phyloP scores from a whole-genome alignment of 768 basidiomycete genomes.

The Chiua virens region DNA sequence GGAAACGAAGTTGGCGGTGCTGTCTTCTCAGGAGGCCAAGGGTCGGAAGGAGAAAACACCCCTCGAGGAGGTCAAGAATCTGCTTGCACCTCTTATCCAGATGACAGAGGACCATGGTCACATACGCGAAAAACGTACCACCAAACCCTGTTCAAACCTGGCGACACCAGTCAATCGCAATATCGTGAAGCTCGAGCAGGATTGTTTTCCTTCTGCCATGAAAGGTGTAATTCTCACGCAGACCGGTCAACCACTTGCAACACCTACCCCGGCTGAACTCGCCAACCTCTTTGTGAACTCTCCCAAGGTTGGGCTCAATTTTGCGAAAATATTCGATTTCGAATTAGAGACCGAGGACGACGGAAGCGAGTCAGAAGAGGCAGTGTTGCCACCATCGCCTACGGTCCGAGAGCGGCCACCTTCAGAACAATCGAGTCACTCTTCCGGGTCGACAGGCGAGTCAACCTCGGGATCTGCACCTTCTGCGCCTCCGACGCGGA shows the following conservation, averaged over 20 bases:
- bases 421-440: constrained; percentile 26
- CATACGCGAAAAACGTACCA: constrained; percentile 17
- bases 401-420: constrained; percentile 43
- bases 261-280: constrained; percentile 67
- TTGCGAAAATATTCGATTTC: constrained; percentile 77
- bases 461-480: constrained; percentile 19
- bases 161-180: constrained; percentile 54
- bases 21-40: constrained; percentile 38
- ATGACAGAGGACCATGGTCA: constrained; percentile 32
- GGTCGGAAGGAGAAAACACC: constrained; percentile 57
- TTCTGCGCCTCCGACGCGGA: constrained; percentile 43
- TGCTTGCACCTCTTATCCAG: constrained; percentile 52
- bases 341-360: constrained; percentile 33
- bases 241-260: constrained; percentile 72
- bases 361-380: constrained; percentile 30
- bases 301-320: constrained; percentile 71
- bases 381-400: constrained; percentile 45
- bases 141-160: constrained; percentile 22
- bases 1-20: constrained; percentile 47
- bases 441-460: constrained; percentile 28
- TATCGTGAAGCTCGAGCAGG: constrained; percentile 25
- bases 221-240: constrained; percentile 78
- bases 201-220: constrained; percentile 53
- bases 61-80: constrained; percentile 75
- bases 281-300: constrained; percentile 66